Base-by-base conservation (phyloP, 176 grass and related monocot species). In the Musa beccarii region DNA sequence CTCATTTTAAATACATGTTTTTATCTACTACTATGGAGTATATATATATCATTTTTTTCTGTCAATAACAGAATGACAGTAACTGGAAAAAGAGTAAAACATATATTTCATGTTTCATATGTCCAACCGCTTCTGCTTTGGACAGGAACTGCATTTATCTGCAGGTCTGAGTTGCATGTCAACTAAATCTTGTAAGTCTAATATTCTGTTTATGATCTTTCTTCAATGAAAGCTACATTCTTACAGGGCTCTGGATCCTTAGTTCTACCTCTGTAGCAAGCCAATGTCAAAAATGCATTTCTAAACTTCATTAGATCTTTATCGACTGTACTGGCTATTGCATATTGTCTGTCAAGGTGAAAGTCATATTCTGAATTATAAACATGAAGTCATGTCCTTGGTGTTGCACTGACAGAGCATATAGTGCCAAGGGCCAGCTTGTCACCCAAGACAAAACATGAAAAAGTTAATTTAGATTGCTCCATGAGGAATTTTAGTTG, bases 41-140 rank as follows among this genome's bases (percentile, higher is more conserved):
- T 68, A 23, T 22, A 19, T 24, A n/a, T 53, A 54, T 28, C 24
- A 23, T n/a, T 1, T 77, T 88, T 59, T n/a, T 82, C 22, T 81
- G 21, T 61, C 64, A 69, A 86, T 78, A 9, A 78, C 83, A 99
- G 90, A 85, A 85, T 22, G 90, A 92, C 34, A 73, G 79, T 85
- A 90, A 90, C 73, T 99, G 95, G 95, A 99, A 93, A 78, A 93
- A 87, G 84, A 94, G 95, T 68, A 92, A 67, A 81, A 75, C 90
- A 16, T 94, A 99, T 79, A 85, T 94, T 84, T 99, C 90, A 80
- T n/a, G 83, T 78, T 5, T 94, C 69, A 51, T 99, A 89, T 81
- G 77, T 99, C 84, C 90, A 99, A 84, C 95, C 95, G 73, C 80
- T 99, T 59, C 84, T 99, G 80, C 95, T 99, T 73, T 99, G 95